Evolutionary conservation across 2,329 filamentous ascomycete species (phyloP), one percentile per base, ranked within the genome.

Genomic region (Berkeleyomyces rouxiae): DNA sequence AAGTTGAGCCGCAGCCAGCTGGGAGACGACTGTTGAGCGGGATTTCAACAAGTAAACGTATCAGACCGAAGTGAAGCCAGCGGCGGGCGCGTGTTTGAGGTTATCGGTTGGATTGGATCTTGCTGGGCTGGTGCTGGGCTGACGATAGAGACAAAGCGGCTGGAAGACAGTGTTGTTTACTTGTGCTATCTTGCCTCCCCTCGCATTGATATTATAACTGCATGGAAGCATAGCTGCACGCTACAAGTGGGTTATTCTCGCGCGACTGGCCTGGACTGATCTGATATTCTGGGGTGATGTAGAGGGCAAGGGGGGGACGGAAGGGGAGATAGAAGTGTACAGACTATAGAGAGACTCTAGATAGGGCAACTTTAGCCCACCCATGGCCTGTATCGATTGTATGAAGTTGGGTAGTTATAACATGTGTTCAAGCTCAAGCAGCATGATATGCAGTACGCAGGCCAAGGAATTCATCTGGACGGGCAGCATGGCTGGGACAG

Each of bases 401-500:
- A 23, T 23, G 23, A 2, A 2, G 23, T 1, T 2, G 23, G 23
- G 23, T 23, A 23, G 23, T 23, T 23, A 23, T 23, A 23, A 23
- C 23, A 23, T 31, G 31, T 51, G 7, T 33, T 51, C n/a, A n/a
- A n/a, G n/a, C 23, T 10, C 47, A 36, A 31, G 11, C 16, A 23
- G 47, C 47, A 51, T 51, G 3, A 10, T 31, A 51, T 23, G 33
- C 16, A 10, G 31, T 51, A 6, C 33, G 47, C 47, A 51, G 47
- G 47, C 9, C 23, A 51, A 51, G 47, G 47, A 11, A 36, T 36
- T 5, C 2, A 11, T 81, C 78, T 7, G 77, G 79, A 0, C 87
- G 83, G 67, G 86, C 82, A 0, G 86, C 88, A 73, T 81, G 87
- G 0, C 57, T 40, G 31, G 40, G 42, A 51, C 40, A 51, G 43